phyloP scores from a whole-genome alignment of 495 filamentous ascomycete species.

The Penicillium coffeae region DNA sequence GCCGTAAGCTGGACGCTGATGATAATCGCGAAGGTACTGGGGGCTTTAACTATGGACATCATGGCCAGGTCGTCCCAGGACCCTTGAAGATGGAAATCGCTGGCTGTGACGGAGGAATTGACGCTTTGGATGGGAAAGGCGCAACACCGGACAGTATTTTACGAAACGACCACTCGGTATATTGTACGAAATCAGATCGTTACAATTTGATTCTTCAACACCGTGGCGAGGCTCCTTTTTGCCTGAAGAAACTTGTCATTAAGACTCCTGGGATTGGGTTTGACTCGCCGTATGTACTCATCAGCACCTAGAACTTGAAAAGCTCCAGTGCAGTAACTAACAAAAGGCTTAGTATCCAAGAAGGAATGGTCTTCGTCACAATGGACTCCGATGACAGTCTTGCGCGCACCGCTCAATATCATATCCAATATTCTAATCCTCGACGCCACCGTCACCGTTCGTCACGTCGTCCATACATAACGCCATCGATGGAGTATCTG shows the following conservation, averaged over 20 bases:
- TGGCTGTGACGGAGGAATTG: constrained; percentile 85
- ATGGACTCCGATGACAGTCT: constrained; percentile 78
- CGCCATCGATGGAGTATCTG: constrained; percentile 42
- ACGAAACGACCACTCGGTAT: constrained; percentile 75
- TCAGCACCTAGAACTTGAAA: background rate
- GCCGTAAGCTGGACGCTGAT: constrained; percentile 71
- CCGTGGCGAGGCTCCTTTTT: constrained; percentile 72
- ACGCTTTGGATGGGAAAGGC: constrained; percentile 49
- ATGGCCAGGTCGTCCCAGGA: constrained; percentile 79
- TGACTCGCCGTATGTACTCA: constrained; percentile 71
- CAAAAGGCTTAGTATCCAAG: constrained; percentile 61
- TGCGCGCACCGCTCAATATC: constrained; percentile 67
- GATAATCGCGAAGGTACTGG: constrained; percentile 46
- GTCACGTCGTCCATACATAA: constrained; percentile 25
- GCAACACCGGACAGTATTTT: constrained; percentile 80
- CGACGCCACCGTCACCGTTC: constrained; percentile 27
- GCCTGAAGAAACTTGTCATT: constrained; percentile 78
- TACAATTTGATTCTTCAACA: constrained; percentile 85
- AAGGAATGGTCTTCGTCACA: constrained; percentile 88
- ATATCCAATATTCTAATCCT: constrained; percentile 58
- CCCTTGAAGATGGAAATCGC: constrained; percentile 78
- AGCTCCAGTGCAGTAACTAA: constrained; percentile 10
- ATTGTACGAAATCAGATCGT: constrained; percentile 77
- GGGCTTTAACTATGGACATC: constrained; percentile 72
- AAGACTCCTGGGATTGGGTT: constrained; percentile 78